Conservation (phyloP, 352 stramenopile species). For the Pythium aquatile region DNA sequence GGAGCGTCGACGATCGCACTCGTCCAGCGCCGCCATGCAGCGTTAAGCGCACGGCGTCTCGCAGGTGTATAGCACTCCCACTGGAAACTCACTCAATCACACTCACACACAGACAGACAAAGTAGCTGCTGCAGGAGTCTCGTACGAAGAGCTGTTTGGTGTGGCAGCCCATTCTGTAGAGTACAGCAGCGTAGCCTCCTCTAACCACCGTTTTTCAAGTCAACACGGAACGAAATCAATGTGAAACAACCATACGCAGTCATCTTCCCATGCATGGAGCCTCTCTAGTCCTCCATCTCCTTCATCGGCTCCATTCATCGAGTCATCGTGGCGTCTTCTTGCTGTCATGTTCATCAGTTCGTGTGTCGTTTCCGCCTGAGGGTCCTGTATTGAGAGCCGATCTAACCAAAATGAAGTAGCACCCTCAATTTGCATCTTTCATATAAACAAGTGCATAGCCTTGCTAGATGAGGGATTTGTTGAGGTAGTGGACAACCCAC, state of each 20-base stretch:
- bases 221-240: conserved; percentile 5
- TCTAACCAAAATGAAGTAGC: conserved; percentile 6
- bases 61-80: not conserved
- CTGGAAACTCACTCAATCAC: no score
- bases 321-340: not conserved
- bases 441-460: no score
- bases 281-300: not conserved
- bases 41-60: conserved; percentile 6
- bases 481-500: conserved; percentile 8
- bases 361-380: not conserved
- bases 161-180: conserved; percentile 1
- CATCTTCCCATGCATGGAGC: not conserved
- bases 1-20: conserved; percentile 78
- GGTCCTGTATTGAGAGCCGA: conserved; percentile 23
- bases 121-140: not conserved
- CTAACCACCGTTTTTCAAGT: conserved; percentile 3
- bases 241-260: not conserved
- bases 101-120: conserved; percentile 8
- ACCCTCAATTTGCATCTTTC: conserved; percentile 2
- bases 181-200: not conserved
- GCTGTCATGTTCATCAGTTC: not conserved
- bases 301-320: not conserved
- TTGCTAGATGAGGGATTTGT: conserved; percentile 3
- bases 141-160: conserved; percentile 4
- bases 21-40: conserved; percentile 42